phyloP scores from a whole-genome alignment of 768 basidiomycete genomes.

The Boletus rex-veris region DNA sequence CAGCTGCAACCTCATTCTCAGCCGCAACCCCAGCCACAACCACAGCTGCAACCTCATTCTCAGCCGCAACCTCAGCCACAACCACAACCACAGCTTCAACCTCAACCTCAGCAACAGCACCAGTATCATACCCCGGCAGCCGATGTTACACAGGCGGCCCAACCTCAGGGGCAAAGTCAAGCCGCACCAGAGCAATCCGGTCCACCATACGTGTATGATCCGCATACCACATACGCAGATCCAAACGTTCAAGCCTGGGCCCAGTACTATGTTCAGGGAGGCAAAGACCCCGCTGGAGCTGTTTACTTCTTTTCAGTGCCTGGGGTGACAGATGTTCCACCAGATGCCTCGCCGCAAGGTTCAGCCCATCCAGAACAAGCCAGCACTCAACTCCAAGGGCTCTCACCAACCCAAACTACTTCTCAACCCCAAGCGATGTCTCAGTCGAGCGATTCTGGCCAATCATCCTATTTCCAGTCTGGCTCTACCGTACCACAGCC shows the following conservation, averaged over 20 bases:
- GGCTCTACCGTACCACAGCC: constrained; percentile 8
- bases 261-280: constrained; percentile 79
- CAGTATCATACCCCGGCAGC: constrained; percentile 9
- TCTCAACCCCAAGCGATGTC: constrained; percentile 16
- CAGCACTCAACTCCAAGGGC: constrained; percentile 6
- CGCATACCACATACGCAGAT: constrained; percentile 65
- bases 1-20: constrained; percentile 30
- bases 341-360: constrained; percentile 7
- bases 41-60: constrained; percentile 28
- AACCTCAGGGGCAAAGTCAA: constrained; percentile 15
- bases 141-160: constrained; percentile 7
- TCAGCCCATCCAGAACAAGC: constrained; percentile 6
- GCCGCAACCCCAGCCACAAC: constrained; percentile 31
- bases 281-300: constrained; percentile 65
- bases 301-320: constrained; percentile 82
- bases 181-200: constrained; percentile 28
- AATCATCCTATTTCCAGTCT: constrained; percentile 14
- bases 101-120: constrained; percentile 31
- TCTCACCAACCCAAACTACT: constrained; percentile 14
- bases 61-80: constrained; percentile 38
- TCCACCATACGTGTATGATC: constrained; percentile 58
- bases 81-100: constrained; percentile 24
- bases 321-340: constrained; percentile 54
- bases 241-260: constrained; percentile 86
- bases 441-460: constrained; percentile 11